phyloP scores from a whole-genome alignment of 352 stramenopile species.

The Phytophthora sp. region DNA sequence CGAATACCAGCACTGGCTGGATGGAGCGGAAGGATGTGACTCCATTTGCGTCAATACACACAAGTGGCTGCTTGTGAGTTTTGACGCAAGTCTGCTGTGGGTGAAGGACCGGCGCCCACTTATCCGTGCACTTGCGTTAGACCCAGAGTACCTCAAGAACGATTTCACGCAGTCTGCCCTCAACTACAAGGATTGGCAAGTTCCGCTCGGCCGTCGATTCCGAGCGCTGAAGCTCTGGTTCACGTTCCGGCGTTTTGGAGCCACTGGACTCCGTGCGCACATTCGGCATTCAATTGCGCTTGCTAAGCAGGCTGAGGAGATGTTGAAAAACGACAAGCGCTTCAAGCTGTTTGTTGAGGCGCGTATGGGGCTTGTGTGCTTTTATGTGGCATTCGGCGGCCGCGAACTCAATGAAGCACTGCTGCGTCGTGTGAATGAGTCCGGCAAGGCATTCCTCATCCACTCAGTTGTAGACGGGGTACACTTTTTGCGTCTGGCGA shows the following conservation, averaged over 20 bases:
- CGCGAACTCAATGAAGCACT: conserved; percentile 54
- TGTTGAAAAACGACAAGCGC: conserved; percentile 47
- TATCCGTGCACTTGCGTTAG: conserved; percentile 56
- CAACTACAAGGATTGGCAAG: conserved; percentile 83
- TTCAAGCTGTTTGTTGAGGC: conserved; percentile 58
- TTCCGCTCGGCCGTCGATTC: conserved; percentile 74
- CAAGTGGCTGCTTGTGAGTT: conserved; percentile 79
- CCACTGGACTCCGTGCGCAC: conserved; percentile 53
- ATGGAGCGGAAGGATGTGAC: conserved; percentile 64
- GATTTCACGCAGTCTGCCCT: conserved; percentile 58
- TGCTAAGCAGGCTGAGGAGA: conserved; percentile 46
- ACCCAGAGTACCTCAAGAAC: conserved; percentile 79
- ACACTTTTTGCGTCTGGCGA: conserved; percentile 59
- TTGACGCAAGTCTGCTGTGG: conserved; percentile 72
- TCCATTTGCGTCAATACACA: conserved; percentile 77
- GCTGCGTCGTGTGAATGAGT: conserved; percentile 63
- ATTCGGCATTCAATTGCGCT: conserved; percentile 58
- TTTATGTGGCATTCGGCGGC: conserved; percentile 53
- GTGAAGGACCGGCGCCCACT: conserved; percentile 63
- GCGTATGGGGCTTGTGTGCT: conserved; percentile 71
- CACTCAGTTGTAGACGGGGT: conserved; percentile 66
- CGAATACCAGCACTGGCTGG: conserved; percentile 56
- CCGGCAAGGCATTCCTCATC: conserved; percentile 64
- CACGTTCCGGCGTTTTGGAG: conserved; percentile 70
- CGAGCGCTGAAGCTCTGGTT: conserved; percentile 78